Evolutionary conservation across 352 stramenopile genomes (phyloP).

Genomic region (Chrysophaeum taylorii): DNA sequence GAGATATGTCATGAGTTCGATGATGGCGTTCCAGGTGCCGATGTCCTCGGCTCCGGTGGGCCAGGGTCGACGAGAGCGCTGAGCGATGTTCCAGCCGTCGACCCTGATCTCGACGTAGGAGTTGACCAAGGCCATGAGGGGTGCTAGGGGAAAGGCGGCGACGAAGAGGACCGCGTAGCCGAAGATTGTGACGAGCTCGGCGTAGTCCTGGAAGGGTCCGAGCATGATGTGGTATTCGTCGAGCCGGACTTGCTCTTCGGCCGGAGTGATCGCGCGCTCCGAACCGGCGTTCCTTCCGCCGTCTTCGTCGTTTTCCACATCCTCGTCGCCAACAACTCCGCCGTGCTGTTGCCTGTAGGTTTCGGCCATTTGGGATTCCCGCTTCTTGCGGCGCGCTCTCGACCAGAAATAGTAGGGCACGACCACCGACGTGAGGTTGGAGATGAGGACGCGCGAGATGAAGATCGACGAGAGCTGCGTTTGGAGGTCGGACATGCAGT

Average conservation of each 20-base stretch:
- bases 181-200: slow-evolving; percentile 58
- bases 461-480: background rate
- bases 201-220: slow-evolving; percentile 29
- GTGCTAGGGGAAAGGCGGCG: slow-evolving; percentile 67
- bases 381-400: background rate
- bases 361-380: background rate
- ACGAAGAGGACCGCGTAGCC: slow-evolving; percentile 75
- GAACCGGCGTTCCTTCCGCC: background rate
- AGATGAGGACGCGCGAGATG: background rate
- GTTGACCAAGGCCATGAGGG: slow-evolving; percentile 68
- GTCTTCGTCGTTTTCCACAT: background rate
- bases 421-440: slow-evolving; percentile 58
- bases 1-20: slow-evolving; percentile 65
- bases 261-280: slow-evolving; percentile 9
- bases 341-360: slow-evolving; percentile 32
- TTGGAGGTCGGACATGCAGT: slow-evolving; percentile 3
- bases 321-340: slow-evolving; percentile 21
- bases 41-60: slow-evolving; percentile 57
- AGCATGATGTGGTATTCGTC: slow-evolving; percentile 28
- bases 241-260: slow-evolving; percentile 30
- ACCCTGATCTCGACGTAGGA: slow-evolving; percentile 76
- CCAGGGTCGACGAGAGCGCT: slow-evolving; percentile 20
- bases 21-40: slow-evolving; percentile 66
- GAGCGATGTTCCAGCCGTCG: slow-evolving; percentile 70
- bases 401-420: slow-evolving; percentile 37